Base-by-base conservation (phyloP, 441 rosid species). In the Populus tomentosa region DNA sequence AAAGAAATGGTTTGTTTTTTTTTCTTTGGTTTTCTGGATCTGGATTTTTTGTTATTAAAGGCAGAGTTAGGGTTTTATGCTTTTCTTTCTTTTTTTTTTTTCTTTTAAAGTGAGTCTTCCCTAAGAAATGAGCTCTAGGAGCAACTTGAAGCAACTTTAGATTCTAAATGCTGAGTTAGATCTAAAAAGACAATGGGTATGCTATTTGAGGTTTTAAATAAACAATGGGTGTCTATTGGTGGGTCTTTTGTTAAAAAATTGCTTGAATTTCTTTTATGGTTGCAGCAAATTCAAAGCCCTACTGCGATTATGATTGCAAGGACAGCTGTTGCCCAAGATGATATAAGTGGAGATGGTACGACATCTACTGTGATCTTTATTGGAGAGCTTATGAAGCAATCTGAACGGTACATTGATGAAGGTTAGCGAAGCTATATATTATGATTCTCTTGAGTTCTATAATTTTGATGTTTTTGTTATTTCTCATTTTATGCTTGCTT, bases 271-370 rank as follows among this genome's bases (percentile, higher is more conserved):
- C 3, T 42, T 23, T 33, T 59, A 46, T 71, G 73, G 65, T 78
- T 88, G 85, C 87, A 95, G 99, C 98, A 95, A 95, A 95, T 95
- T 79, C 99, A 95, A 87, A 95, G 89, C 72, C 97, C 98, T n/a
- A 94, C 98, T 0, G 97, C 97, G 28, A 89, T 95, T 65, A 94
- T 95, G 99, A 95, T 94, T 82, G 99, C 96, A 1, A 91, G 99
- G 86, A 92, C 98, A 10, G 97, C 98, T 76, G 97, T 95, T 86
- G 97, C 98, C 1, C 97, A 95, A 82, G 99, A 95, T 83, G 97
- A 94, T 79, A 90, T 89, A 7, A 95, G 95, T 70, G 98, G 99
- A 38, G 99, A 96, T 82, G 98, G 99, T 80, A 96, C 98, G 18
- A 96, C 99, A 61, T 91, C 98, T 62, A 92, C 98, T 74, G 98